Evolutionary conservation across 1,284 basidiomycete species (phyloP).

Genomic region (Sanghuangporus sanghuang): DNA sequence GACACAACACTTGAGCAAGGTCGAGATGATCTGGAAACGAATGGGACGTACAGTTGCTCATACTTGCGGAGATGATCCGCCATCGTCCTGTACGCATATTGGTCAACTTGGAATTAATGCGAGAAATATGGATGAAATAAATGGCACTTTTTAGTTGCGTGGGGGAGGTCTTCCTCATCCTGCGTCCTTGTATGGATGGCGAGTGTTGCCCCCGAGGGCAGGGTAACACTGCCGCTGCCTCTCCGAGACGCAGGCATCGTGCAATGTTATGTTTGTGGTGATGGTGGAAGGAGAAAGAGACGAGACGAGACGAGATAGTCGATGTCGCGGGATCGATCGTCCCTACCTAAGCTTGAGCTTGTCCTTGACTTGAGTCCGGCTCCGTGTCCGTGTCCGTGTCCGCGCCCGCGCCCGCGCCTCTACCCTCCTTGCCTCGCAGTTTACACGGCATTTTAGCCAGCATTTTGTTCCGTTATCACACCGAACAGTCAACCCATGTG

Average conservation of each 20-base stretch:
- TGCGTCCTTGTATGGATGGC: conserved; percentile 77
- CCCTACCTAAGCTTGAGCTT: too few relatives aligned
- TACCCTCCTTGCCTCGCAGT: too few relatives aligned
- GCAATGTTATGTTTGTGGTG: background rate
- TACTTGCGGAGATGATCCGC: conserved; percentile 86
- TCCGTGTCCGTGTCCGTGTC: too few relatives aligned
- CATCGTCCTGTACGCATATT: conserved; percentile 58
- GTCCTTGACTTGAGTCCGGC: too few relatives aligned
- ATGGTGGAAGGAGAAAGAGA: background rate
- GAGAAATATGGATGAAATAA: background rate
- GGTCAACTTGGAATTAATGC: background rate
- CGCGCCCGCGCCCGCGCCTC: too few relatives aligned
- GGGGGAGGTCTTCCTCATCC: conserved; percentile 77
- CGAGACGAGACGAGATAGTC: too few relatives aligned
- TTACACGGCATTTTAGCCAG: too few relatives aligned
- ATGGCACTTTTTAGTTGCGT: conserved; percentile 77
- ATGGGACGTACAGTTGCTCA: conserved; percentile 66
- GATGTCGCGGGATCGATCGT: too few relatives aligned
- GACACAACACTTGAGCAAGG: background rate
- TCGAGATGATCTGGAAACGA: background rate
- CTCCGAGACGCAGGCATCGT: conserved; percentile 64
- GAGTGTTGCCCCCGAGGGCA: conserved; percentile 70
- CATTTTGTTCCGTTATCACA: too few relatives aligned
- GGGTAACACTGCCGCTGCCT: conserved; percentile 67
- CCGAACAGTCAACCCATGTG: too few relatives aligned